A percentile compares a stretch with the other conserved stretches of the same genome.
These are phyloP conservation scores for Amaranthus hypochondriacus DNA, from an alignment of 148 eudicot genomes.

Conservation along the genomic window DNA sequence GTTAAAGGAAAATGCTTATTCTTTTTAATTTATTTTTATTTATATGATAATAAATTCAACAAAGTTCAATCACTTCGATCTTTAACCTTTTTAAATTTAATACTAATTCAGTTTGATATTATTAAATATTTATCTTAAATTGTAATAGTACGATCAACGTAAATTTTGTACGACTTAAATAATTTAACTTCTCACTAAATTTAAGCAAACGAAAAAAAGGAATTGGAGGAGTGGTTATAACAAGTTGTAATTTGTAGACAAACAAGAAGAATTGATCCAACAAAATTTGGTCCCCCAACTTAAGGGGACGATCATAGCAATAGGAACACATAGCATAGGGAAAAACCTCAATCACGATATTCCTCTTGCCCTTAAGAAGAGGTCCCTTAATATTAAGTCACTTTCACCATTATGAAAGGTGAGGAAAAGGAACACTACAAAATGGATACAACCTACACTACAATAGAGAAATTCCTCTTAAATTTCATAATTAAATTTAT, in stretches of 20 bases:
- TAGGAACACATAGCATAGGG: conserved; percentile 9
- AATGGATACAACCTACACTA: conserved; percentile 13
- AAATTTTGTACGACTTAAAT: too few relatives aligned
- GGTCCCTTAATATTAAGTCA: conserved; percentile 16
- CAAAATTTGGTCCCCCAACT: not conserved
- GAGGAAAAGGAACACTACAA: conserved; percentile 9
- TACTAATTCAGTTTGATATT: too few relatives aligned
- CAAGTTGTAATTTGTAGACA: conserved; percentile 8
- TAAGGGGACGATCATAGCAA: not conserved
- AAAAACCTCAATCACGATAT: conserved; percentile 2
- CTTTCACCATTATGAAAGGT: conserved; percentile 15
- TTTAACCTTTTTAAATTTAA: too few relatives aligned
- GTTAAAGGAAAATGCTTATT: too few relatives aligned
- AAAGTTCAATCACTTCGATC: too few relatives aligned
- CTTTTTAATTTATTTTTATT: too few relatives aligned
- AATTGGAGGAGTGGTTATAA: not conserved
- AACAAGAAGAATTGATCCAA: not conserved
- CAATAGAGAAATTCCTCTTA: not conserved
- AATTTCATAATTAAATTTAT: not conserved
- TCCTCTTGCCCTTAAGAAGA: not conserved
- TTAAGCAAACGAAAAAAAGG: not conserved
- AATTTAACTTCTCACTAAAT: too few relatives aligned
- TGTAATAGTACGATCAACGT: too few relatives aligned
- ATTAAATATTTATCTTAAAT: too few relatives aligned
- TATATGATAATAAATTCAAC: too few relatives aligned